These are phyloP conservation scores for Phylloporus sp. DNA, from an alignment of 1,284 basidiomycete genomes.

Conservation along the genomic window DNA sequence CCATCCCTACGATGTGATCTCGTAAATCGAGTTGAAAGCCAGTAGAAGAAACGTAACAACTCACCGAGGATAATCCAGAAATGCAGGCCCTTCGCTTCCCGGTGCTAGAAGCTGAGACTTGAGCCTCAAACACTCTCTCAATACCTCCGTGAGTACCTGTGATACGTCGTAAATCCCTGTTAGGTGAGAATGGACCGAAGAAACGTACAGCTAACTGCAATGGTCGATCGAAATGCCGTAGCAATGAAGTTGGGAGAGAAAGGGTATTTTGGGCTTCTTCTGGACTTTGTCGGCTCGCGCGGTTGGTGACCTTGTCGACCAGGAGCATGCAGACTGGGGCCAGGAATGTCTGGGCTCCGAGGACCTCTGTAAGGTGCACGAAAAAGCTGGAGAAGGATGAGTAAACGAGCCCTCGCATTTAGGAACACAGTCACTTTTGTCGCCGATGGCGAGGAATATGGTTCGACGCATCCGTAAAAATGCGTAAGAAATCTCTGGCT, in stretches of 20 bases:
- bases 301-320: conserved; percentile 78
- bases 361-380: conserved; percentile 84
- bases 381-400: conserved; percentile 71
- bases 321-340: conserved; percentile 87
- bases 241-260: conserved; percentile 65
- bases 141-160: conserved; percentile 68
- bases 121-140: conserved; percentile 70
- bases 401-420: conserved; percentile 6
- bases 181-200: not conserved
- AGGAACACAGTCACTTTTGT: conserved; percentile 58
- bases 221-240: conserved; percentile 59
- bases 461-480: conserved; percentile 87
- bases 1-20: conserved; percentile 48
- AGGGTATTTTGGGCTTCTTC: conserved; percentile 66
- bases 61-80: conserved; percentile 62
- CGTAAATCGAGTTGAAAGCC: not conserved
- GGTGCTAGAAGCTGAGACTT: conserved; percentile 49
- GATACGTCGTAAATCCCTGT: conserved; percentile 22
- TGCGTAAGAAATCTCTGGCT: conserved; percentile 76
- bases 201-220: conserved; percentile 58
- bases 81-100: conserved; percentile 45
- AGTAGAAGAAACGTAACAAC: conserved; percentile 29
- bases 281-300: conserved; percentile 66
- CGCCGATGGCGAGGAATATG: conserved; percentile 90
- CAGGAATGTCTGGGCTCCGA: conserved; percentile 84